Evolutionary conservation across 2,329 filamentous ascomycete genomes (phyloP).

Genomic region (Podosphaera leucotricha): DNA sequence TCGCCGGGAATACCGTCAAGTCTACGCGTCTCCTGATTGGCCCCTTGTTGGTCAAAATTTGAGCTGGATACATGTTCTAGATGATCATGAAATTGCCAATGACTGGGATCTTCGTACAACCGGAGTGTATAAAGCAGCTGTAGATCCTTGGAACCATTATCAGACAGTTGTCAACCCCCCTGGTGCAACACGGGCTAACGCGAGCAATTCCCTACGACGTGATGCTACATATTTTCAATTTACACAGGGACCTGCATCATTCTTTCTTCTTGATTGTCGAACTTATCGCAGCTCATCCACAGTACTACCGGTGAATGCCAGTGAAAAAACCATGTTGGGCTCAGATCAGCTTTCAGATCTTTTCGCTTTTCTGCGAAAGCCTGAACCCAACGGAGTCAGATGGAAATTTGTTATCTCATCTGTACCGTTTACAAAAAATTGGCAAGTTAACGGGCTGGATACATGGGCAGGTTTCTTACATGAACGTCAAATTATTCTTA

Average conservation of each 20-base stretch:
- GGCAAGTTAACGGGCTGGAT: slow-evolving; percentile 67
- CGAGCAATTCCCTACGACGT: slow-evolving; percentile 17
- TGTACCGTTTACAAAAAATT: slow-evolving; percentile 94
- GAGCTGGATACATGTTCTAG: slow-evolving; percentile 94
- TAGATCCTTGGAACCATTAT: slow-evolving; percentile 55
- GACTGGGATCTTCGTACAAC: slow-evolving; percentile 74
- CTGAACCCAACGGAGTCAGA: slow-evolving; percentile 52
- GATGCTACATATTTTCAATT: slow-evolving; percentile 75
- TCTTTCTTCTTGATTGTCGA: slow-evolving; percentile 86
- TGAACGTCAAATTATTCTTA: slow-evolving; percentile 57
- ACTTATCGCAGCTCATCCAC: slow-evolving; percentile 55
- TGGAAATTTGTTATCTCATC: slow-evolving; percentile 89
- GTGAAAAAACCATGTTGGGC: slow-evolving; percentile 72
- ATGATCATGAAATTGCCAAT: slow-evolving; percentile 91
- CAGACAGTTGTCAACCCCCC: slow-evolving; percentile 73
- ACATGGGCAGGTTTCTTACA: slow-evolving; percentile 84
- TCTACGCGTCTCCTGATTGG: slow-evolving; percentile 96
- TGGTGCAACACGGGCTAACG: slow-evolving; percentile 26
- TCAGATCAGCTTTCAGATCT: slow-evolving; percentile 55
- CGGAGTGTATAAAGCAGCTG: slow-evolving; percentile 35
- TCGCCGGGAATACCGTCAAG: slow-evolving; percentile 72
- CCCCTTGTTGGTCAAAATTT: slow-evolving; percentile 46
- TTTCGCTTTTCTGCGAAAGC: slow-evolving; percentile 47
- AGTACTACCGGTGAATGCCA: slow-evolving; percentile 30
- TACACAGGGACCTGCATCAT: slow-evolving; percentile 68